Percentiles rank a stretch among this genome's conserved stretches.
Evolutionary conservation across 352 stramenopile species (phyloP).

Genomic region (Phytophthora pinifolia): DNA sequence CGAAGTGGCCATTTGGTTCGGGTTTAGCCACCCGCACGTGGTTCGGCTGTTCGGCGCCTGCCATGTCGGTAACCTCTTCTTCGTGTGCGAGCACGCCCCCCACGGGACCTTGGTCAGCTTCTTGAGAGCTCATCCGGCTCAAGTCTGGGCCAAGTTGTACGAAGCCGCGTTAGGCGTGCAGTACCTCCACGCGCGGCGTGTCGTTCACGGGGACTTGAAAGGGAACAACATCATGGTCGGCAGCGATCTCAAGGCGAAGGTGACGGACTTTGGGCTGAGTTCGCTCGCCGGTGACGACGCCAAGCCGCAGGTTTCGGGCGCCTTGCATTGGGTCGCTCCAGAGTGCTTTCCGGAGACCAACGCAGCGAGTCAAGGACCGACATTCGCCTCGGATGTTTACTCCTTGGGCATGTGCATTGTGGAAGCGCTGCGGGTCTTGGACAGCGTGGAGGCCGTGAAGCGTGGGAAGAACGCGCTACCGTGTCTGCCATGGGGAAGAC

Average conservation of each 20-base stretch:
- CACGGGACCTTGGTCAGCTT: constrained; percentile 7
- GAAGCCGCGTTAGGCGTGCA: constrained; percentile 6
- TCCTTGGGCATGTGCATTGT: constrained; percentile 13
- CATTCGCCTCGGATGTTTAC: constrained; percentile 10
- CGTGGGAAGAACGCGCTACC: neutral
- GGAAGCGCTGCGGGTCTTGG: neutral
- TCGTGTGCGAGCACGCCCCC: constrained; percentile 16
- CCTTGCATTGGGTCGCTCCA: neutral
- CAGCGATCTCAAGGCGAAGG: constrained; percentile 5
- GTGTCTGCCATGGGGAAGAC: neutral
- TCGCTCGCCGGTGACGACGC: neutral
- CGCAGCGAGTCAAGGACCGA: neutral
- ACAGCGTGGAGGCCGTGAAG: neutral
- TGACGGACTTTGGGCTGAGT: constrained; percentile 13
- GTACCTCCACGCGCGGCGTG: constrained; percentile 3
- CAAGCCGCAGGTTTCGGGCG: neutral
- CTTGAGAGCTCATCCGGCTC: neutral
- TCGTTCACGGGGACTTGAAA: constrained; percentile 10
- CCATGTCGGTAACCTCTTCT: constrained; percentile 14
- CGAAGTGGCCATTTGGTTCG: constrained; percentile 20
- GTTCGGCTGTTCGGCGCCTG: constrained; percentile 15
- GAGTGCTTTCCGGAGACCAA: neutral
- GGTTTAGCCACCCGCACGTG: constrained; percentile 12
- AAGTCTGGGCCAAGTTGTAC: constrained; percentile 6
- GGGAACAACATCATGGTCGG: constrained; percentile 12